Conservation (phyloP, 108 stramenopile species). For the Schizochytrium sp. region DNA sequence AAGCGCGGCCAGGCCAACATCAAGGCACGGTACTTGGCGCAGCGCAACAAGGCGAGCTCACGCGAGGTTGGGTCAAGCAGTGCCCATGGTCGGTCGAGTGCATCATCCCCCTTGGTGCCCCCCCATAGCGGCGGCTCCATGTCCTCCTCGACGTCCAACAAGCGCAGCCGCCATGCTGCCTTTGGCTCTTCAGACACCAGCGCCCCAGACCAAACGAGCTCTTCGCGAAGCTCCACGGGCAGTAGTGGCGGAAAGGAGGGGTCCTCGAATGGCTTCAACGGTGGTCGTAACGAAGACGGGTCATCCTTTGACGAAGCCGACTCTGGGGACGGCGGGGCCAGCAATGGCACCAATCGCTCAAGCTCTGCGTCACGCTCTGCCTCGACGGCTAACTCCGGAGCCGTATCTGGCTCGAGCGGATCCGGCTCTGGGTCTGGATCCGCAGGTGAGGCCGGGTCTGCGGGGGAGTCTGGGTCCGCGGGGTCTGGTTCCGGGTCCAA, state of each 20-base stretch:
- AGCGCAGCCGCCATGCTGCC: background rate
- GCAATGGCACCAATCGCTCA: background rate
- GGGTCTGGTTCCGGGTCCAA: background rate
- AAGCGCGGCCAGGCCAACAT: background rate
- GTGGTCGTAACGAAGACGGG: background rate
- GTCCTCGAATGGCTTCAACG: background rate
- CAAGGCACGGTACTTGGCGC: background rate
- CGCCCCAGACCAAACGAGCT: background rate
- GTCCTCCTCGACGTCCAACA: background rate
- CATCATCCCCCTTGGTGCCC: background rate
- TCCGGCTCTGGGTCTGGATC: background rate
- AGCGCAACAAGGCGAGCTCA: background rate
- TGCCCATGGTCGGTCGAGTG: background rate
- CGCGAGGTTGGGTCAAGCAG: background rate
- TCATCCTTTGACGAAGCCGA: background rate
- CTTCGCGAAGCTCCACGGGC: background rate
- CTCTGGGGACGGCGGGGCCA: background rate
- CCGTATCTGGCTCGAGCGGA: background rate
- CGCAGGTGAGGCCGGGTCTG: too few species aligned
- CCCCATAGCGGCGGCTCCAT: background rate
- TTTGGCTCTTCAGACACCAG: background rate
- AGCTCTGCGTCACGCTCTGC: background rate
- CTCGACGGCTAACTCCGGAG: background rate
- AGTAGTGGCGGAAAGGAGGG: background rate
- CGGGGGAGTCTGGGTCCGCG: background rate